Evolutionary conservation across 441 rosid species (phyloP), one percentile per base, ranked within the genome.

Genomic region (Capsella rubella): DNA sequence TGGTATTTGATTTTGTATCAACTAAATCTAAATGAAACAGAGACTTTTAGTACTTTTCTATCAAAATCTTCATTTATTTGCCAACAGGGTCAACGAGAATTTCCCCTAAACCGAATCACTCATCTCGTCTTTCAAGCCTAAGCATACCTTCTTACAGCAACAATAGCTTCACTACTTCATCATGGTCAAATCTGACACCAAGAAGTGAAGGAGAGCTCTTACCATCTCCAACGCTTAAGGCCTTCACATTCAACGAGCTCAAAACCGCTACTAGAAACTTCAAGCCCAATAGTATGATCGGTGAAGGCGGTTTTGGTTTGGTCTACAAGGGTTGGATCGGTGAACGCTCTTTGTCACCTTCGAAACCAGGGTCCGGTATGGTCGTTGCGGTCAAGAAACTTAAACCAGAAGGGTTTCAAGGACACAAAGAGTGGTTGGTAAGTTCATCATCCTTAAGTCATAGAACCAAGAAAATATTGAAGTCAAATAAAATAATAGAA

Each of bases 341-440:
- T 74, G 89, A 83, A 65, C 74, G 63, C 50, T 74, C 85, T 0
- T 75, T 84, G 18, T 50, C 84, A 18, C 85, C 93, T 71, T 78
- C 90, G 4, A 88, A 68, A 58, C 87, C 90, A 64, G 89, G 90
- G 67, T 82, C 85, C 0, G 90, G 93, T 62, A 81, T 86, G 80
- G 87, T 88, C 34, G 87, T 88, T 63, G 90, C 93, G 28, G 87
- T 86, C 64, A 86, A 88, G 84, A 83, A 84, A 75, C 90, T 88
- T 60, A 88, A 88, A 78, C 79, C 82, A 59, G 90, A 86, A 72
- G 88, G 92, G 72, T 82, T 81, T 69, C 92, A 88, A 77, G 90
- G 92, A 46, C 92, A 86, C 80, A 86, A 88, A 81, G 92, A 88
- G 84, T 88, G 93, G 93, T 67, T 88, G 93, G 93, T 88, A 64